Evolutionary conservation across 1,284 basidiomycete genomes (phyloP).

Genomic region (Lentinus polychrous): DNA sequence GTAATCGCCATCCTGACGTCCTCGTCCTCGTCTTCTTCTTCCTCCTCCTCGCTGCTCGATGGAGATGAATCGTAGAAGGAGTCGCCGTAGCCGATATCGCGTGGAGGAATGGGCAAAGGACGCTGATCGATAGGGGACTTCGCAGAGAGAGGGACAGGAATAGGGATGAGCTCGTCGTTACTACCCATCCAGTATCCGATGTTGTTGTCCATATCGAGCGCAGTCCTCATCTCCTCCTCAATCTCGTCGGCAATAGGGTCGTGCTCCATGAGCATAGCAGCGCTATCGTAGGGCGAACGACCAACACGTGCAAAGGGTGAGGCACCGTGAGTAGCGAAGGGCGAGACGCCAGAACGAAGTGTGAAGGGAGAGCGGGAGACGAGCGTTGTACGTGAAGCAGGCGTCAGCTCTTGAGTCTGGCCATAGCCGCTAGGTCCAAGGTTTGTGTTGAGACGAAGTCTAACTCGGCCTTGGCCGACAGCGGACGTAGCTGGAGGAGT

Average conservation of each 20-base stretch:
- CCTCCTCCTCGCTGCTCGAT: slow-evolving; percentile 3
- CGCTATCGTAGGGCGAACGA: not conserved
- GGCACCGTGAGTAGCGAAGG: not conserved
- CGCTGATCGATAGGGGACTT: not conserved
- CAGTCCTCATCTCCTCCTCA: slow-evolving; percentile 7
- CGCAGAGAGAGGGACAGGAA: not conserved
- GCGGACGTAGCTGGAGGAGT: slow-evolving; percentile 4
- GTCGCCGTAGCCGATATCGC: not conserved
- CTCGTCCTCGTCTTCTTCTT: slow-evolving; percentile 2
- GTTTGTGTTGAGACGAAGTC: not conserved
- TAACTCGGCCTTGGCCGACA: not conserved
- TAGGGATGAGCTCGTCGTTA: not conserved
- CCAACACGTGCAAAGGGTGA: not conserved
- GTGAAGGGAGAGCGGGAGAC: not conserved
- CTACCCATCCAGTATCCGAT: not conserved
- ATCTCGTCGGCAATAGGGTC: not conserved
- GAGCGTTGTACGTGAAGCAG: not conserved
- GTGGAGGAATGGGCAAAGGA: not conserved
- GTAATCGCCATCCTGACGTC: slow-evolving; percentile 6
- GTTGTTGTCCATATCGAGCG: slow-evolving; percentile 1
- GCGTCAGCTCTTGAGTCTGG: not conserved
- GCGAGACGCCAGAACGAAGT: not conserved
- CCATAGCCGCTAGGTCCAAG: not conserved
- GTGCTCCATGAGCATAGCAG: slow-evolving; percentile 1
- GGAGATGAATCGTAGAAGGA: slow-evolving; percentile 1